Conservation (phyloP, 352 stramenopile genomes). For the Phytophthora pinifolia region DNA sequence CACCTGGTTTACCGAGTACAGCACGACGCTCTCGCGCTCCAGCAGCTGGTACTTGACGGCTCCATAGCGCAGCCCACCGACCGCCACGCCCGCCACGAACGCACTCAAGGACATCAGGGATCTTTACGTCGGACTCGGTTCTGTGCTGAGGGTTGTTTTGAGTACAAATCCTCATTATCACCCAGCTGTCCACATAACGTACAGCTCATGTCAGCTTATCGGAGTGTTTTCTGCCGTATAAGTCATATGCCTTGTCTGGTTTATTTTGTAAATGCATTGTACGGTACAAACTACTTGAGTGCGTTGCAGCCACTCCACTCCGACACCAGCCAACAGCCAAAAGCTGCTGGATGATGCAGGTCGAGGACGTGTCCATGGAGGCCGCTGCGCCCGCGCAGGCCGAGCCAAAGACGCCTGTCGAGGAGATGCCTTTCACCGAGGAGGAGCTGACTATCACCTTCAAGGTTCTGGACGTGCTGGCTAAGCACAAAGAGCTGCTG, state of each 20-base stretch:
- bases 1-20: constrained; percentile 64
- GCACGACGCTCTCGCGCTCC: constrained; percentile 68
- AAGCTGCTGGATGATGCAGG: constrained; percentile 39
- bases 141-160: background rate
- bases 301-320: constrained; percentile 11
- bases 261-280: too few species aligned
- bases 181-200: too few species aligned
- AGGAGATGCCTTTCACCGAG: constrained; percentile 73
- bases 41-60: constrained; percentile 69
- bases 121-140: constrained; percentile 10
- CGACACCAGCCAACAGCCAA: constrained; percentile 8
- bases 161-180: background rate
- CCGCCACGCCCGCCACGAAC: constrained; percentile 65
- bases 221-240: too few species aligned
- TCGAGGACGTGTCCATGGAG: constrained; percentile 32
- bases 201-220: too few species aligned
- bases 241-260: too few species aligned
- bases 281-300: background rate
- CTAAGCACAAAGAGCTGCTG: constrained; percentile 51
- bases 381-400: constrained; percentile 6
- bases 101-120: constrained; percentile 61
- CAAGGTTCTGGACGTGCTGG: constrained; percentile 68
- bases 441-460: constrained; percentile 58
- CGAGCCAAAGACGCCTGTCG: constrained; percentile 9
- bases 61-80: constrained; percentile 66